Evolutionary conservation across 2,329 filamentous ascomycete genomes (phyloP).

Genomic region (Paramyrothecium roridum): DNA sequence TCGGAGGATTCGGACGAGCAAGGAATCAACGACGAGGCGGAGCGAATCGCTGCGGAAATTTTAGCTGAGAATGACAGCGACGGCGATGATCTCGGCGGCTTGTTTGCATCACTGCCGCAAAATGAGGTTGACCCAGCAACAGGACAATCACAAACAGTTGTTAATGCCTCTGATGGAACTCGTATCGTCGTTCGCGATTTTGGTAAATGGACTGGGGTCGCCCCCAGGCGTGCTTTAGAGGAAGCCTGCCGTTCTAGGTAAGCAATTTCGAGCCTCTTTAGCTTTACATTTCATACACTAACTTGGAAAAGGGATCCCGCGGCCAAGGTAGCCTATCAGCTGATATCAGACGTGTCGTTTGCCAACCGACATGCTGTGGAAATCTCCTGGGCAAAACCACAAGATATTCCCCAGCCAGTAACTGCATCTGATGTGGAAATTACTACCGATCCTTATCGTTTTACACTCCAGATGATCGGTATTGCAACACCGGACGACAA

Average conservation of each 20-base stretch:
- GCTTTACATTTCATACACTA: neutral
- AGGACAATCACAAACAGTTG: conserved; percentile 55
- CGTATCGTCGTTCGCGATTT: conserved; percentile 74
- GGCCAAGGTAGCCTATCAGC: conserved; percentile 63
- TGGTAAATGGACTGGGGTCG: conserved; percentile 76
- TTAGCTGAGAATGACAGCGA: conserved; percentile 52
- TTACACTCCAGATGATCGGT: conserved; percentile 69
- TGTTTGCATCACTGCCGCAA: conserved; percentile 60
- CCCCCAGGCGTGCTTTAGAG: conserved; percentile 73
- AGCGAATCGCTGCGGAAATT: conserved; percentile 56
- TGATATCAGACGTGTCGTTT: conserved; percentile 71
- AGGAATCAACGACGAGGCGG: conserved; percentile 54
- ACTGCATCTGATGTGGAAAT: conserved; percentile 39
- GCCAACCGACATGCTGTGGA: conserved; percentile 72
- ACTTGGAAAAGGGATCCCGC: conserved; percentile 58
- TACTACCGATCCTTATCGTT: conserved; percentile 44
- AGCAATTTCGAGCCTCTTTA: conserved; percentile 8
- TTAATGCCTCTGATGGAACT: conserved; percentile 48
- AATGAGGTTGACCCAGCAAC: conserved; percentile 56
- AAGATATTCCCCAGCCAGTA: conserved; percentile 42
- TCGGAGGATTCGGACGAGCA: conserved; percentile 23
- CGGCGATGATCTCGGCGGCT: conserved; percentile 46
- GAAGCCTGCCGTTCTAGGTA: conserved; percentile 83
- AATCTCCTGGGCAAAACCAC: conserved; percentile 75
- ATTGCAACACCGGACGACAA: conserved; percentile 71